Evolutionary conservation across 2,329 filamentous ascomycete genomes (phyloP).

Genomic region (Colletotrichum sojae): DNA sequence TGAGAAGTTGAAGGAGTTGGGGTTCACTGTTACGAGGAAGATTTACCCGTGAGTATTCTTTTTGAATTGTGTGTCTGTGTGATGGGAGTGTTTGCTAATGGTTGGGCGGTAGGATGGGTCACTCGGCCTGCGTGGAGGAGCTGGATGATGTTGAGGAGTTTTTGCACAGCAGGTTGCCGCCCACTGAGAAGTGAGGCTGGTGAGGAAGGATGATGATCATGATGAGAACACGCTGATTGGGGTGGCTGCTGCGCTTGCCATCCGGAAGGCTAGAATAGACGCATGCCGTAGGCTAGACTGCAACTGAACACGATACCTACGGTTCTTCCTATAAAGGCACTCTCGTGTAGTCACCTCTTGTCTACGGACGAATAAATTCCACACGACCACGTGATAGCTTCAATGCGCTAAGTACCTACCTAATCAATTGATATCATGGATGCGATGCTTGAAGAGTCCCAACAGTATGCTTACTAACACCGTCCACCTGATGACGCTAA

Average conservation of each 20-base stretch:
- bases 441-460: not conserved
- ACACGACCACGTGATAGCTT: too few relatives aligned
- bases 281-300: too few relatives aligned
- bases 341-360: too few relatives aligned
- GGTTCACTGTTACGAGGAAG: conserved; percentile 82
- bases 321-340: too few relatives aligned
- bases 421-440: too few relatives aligned
- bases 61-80: not conserved
- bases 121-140: conserved; percentile 83
- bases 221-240: not conserved
- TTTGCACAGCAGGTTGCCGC: conserved; percentile 61
- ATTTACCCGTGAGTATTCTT: conserved; percentile 73
- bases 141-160: conserved; percentile 84
- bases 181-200: conserved; percentile 46
- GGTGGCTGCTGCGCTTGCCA: not conserved
- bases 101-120: conserved; percentile 70
- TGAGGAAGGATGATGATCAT: not conserved
- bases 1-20: conserved; percentile 76
- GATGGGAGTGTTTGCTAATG: not conserved
- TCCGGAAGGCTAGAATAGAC: not conserved
- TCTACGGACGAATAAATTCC: too few relatives aligned
- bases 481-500: not conserved
- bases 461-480: not conserved
- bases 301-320: too few relatives aligned
- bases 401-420: too few relatives aligned